Evolutionary conservation across 805 yeast genomes (phyloP).

Genomic region (Osmozyma mogii): DNA sequence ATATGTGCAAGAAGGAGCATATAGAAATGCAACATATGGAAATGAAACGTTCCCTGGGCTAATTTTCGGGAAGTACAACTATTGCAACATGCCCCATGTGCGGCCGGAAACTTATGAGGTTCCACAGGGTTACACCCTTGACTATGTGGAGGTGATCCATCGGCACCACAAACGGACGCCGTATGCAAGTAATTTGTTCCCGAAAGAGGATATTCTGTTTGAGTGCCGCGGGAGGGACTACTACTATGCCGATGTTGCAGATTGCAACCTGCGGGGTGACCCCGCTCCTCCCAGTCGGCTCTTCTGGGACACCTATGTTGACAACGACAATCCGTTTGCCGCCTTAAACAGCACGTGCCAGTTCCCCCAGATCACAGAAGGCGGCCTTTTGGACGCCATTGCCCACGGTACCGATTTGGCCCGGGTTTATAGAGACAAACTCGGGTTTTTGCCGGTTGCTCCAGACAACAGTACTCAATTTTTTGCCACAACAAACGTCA

Average conservation of each 20-base stretch:
- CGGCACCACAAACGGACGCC: conserved; percentile 3
- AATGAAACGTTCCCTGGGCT: not conserved
- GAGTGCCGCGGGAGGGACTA: not conserved
- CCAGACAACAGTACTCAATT: not conserved
- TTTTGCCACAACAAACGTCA: conserved; percentile 1
- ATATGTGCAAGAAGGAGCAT: too few relatives aligned
- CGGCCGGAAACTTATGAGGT: not conserved
- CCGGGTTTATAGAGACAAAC: not conserved
- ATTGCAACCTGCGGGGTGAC: too few relatives aligned
- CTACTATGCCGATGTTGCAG: not conserved
- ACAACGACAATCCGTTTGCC: conserved; percentile 1
- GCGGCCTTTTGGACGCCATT: conserved; percentile 1
- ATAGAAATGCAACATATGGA: too few relatives aligned
- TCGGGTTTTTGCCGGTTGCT: conserved; percentile 1
- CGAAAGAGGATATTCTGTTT: conserved; percentile 1
- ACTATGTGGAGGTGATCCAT: conserved; percentile 3
- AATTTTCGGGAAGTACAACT: conserved; percentile 1
- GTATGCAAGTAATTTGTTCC: conserved; percentile 1
- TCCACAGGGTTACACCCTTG: not conserved
- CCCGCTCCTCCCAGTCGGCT: too few relatives aligned
- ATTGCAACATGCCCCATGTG: conserved; percentile 3
- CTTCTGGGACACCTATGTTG: not conserved
- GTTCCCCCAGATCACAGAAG: conserved; percentile 2
- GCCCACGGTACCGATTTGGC: conserved; percentile 1
- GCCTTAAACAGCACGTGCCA: conserved; percentile 2